Evolutionary conservation across 2,329 filamentous ascomycete genomes (phyloP).

Genomic region (Epichloe baconii): DNA sequence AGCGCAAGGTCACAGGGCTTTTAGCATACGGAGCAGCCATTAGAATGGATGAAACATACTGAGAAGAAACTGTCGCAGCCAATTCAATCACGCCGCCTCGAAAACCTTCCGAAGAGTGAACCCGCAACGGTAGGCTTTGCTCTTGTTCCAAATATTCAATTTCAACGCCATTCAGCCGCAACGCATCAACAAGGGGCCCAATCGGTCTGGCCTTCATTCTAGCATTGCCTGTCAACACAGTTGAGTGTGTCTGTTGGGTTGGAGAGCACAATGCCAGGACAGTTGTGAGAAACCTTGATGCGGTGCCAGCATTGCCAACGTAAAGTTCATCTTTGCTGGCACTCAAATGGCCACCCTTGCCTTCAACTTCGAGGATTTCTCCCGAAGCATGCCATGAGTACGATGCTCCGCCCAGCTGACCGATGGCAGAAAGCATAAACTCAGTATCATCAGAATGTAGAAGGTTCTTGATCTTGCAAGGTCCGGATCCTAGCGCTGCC

Average conservation of each 20-base stretch:
- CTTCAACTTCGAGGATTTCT: constrained; percentile 77
- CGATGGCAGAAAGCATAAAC: constrained; percentile 90
- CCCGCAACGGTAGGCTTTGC: constrained; percentile 70
- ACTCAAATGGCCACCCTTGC: constrained; percentile 74
- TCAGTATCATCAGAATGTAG: constrained; percentile 95
- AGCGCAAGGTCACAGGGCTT: constrained; percentile 73
- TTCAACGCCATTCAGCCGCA: constrained; percentile 73
- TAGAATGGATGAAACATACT: constrained; percentile 92
- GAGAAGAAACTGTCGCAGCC: constrained; percentile 92
- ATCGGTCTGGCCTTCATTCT: constrained; percentile 96
- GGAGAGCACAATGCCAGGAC: constrained; percentile 74
- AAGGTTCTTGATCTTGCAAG: constrained; percentile 80
- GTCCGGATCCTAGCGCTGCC: constrained; percentile 75
- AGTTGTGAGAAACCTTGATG: constrained; percentile 86
- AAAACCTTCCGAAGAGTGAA: constrained; percentile 72
- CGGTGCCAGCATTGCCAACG: constrained; percentile 91
- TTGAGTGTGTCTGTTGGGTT: constrained; percentile 45
- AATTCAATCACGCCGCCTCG: constrained; percentile 80
- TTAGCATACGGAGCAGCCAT: constrained; percentile 98
- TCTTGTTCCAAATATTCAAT: constrained; percentile 77
- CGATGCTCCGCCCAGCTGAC: constrained; percentile 68
- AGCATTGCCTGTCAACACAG: constrained; percentile 80
- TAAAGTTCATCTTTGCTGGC: constrained; percentile 71
- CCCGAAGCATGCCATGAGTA: constrained; percentile 93
- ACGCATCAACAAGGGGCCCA: constrained; percentile 79